A percentile compares a stretch with the other conserved stretches of the same genome.
Evolutionary conservation across 139 green algal genomes (phyloP).

Genomic region (Chlorella sp.): DNA sequence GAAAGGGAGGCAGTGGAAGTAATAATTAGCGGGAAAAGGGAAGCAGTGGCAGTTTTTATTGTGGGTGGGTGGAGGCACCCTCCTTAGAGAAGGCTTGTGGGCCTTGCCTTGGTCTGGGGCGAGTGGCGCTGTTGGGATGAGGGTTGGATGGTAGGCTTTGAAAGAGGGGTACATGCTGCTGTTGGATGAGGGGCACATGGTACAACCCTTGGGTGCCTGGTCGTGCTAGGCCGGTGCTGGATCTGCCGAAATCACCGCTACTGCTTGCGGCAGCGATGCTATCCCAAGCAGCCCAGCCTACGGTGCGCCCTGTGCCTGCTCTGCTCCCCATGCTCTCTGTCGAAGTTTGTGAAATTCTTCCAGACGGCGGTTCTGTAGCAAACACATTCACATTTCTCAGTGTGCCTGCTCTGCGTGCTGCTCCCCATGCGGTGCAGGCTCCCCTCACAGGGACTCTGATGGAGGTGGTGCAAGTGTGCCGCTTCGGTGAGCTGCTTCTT

Average conservation of each 20-base stretch:
- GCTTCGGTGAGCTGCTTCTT: conserved; percentile 23
- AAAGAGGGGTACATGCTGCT: neutral
- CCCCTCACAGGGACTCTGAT: conserved; percentile 55
- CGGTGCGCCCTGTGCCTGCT: too few species aligned
- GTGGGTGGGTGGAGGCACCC: too few species aligned
- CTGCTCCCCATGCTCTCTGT: too few species aligned
- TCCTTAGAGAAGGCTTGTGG: too few species aligned
- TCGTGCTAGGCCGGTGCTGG: neutral
- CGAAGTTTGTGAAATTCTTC: too few species aligned
- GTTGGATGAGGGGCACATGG: neutral
- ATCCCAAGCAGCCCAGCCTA: too few species aligned
- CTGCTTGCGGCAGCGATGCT: too few species aligned
- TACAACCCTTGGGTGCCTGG: neutral
- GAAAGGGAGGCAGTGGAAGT: neutral
- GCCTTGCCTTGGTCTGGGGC: neutral
- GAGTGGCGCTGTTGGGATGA: neutral
- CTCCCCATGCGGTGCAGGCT: conserved; percentile 24
- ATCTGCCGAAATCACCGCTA: too few species aligned
- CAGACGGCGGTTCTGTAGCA: too few species aligned
- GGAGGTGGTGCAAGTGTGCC: conserved; percentile 54
- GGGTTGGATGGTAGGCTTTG: neutral
- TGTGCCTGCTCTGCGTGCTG: neutral
- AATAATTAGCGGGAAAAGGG: neutral
- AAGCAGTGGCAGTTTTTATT: too few species aligned
- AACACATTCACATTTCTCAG: too few species aligned